Evolutionary conservation across 2,329 filamentous ascomycete genomes (phyloP).

Genomic region (Xylariaceae sp.): DNA sequence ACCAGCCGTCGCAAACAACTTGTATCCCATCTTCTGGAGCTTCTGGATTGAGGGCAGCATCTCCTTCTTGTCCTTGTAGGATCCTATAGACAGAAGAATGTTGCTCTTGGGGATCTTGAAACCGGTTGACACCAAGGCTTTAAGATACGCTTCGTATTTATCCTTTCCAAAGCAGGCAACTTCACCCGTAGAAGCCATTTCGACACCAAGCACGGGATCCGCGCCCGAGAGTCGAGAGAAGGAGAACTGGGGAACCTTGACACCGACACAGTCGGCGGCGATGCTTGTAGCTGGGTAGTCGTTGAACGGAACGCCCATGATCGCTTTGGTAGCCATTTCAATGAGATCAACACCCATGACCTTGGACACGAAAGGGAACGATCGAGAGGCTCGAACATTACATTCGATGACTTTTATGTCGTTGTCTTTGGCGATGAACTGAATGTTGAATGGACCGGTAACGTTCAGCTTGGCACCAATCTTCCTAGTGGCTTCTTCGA

Average conservation of each 20-base stretch:
- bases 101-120: slow-evolving; percentile 97
- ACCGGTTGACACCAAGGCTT: slow-evolving; percentile 90
- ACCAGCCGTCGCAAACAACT: slow-evolving; percentile 92
- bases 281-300: slow-evolving; percentile 79
- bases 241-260: slow-evolving; percentile 98
- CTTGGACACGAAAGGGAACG: slow-evolving; percentile 98
- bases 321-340: slow-evolving; percentile 97
- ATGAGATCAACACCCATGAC: slow-evolving; percentile 97
- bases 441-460: slow-evolving; percentile 96
- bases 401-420: slow-evolving; percentile 99
- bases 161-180: slow-evolving; percentile 94
- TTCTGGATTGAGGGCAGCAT: slow-evolving; percentile 91
- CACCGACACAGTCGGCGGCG: slow-evolving; percentile 80
- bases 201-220: slow-evolving; percentile 92
- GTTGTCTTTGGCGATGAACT: slow-evolving; percentile 99
- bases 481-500: slow-evolving; percentile 92
- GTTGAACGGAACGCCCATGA: slow-evolving; percentile 77
- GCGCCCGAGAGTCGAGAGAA: slow-evolving; percentile 96
- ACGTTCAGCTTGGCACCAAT: slow-evolving; percentile 93
- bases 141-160: slow-evolving; percentile 97
- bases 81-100: slow-evolving; percentile 90
- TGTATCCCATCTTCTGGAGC: slow-evolving; percentile 87
- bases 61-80: slow-evolving; percentile 97
- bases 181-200: slow-evolving; percentile 99
- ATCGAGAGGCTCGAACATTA: slow-evolving; percentile 93